Evolutionary conservation across 1,139 yeast genomes (phyloP).

Genomic region (Debaryomyces psychrophilus): DNA sequence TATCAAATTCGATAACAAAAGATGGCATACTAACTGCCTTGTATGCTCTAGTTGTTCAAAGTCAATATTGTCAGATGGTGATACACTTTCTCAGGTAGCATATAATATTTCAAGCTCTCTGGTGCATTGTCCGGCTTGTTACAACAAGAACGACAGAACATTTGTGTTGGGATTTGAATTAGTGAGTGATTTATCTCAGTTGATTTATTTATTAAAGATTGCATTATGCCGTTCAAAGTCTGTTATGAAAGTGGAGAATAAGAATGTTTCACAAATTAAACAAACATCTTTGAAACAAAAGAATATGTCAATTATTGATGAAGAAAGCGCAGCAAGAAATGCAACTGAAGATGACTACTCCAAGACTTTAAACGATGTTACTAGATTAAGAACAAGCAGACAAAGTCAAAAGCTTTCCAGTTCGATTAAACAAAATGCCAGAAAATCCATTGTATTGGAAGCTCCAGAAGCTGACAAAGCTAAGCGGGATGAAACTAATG

Average conservation of each 20-base stretch:
- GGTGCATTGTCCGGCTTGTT: conserved; percentile 63
- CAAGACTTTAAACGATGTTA: conserved; percentile 75
- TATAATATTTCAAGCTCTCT: conserved; percentile 27
- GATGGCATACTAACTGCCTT: conserved; percentile 86
- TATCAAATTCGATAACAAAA: conserved; percentile 56
- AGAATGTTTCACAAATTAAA: not conserved
- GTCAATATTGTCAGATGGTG: conserved; percentile 24
- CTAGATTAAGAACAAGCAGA: conserved; percentile 73
- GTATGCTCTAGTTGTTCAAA: conserved; percentile 59
- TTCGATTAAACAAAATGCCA: conserved; percentile 52
- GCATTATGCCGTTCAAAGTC: conserved; percentile 80
- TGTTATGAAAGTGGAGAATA: conserved; percentile 46
- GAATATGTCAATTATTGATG: conserved; percentile 21
- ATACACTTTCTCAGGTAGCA: conserved; percentile 37
- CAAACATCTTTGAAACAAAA: conserved; percentile 9
- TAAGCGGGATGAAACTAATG: conserved; percentile 25
- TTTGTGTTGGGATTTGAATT: conserved; percentile 52
- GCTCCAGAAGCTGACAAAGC: conserved; percentile 58
- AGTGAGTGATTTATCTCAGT: conserved; percentile 73
- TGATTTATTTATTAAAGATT: conserved; percentile 75
- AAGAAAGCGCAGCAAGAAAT: conserved; percentile 20
- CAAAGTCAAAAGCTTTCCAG: conserved; percentile 66
- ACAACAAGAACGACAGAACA: conserved; percentile 48
- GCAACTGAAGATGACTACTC: conserved; percentile 53
- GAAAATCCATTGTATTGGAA: conserved; percentile 49